Evolutionary conservation across 306 rosid genomes (phyloP), one percentile per base, ranked within the genome.

Genomic region (Cucumis hystrix): DNA sequence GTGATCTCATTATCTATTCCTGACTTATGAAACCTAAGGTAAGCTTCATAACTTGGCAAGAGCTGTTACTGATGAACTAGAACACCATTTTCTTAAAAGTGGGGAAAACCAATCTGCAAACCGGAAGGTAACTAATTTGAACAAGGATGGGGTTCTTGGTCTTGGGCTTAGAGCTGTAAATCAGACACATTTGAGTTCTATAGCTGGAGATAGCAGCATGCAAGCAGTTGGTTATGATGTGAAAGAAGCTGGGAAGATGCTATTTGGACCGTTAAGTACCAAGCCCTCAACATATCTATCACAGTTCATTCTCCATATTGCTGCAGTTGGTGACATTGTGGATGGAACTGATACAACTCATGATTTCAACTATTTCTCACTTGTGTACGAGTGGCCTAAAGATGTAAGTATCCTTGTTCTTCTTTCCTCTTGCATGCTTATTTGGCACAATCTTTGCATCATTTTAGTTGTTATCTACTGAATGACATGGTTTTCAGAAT

Each of bases 21-120:
- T 76, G 66, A 69, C 33, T 55, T 58, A 70, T 77, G 74, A 69
- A 73, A 82, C 75, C 83, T 66, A 77, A 94, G 98, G 98, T 83
- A 94, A 94, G 85, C 98, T 94, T 79, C 98, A 94, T 80, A 94
- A 94, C 83, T 94, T 94, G 82, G 96, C 98, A 81, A 90, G 98
- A 86, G 98, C 98, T 83, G 88, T 94, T 60, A 88, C 96, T 45
- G 98, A 94, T 87, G 98, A 94, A 88, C 82, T 90, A 74, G 96
- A 92, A 74, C 84, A 82, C 58, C 88, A 87, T 83, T 76, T 85
- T 80, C 69, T 79, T 58, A 89, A 85, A 87, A 96, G 92, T 51
- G 98, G 90, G 61, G 98, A 94, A 85, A 91, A 84, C 73, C 56
- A 83, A 52, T 83, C 88, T 77, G 77, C 92, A 78, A 96, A 91